Evolutionary conservation across 352 stramenopile genomes (phyloP), one percentile per base, ranked within the genome.

Genomic region (Globisporangium yorkense): DNA sequence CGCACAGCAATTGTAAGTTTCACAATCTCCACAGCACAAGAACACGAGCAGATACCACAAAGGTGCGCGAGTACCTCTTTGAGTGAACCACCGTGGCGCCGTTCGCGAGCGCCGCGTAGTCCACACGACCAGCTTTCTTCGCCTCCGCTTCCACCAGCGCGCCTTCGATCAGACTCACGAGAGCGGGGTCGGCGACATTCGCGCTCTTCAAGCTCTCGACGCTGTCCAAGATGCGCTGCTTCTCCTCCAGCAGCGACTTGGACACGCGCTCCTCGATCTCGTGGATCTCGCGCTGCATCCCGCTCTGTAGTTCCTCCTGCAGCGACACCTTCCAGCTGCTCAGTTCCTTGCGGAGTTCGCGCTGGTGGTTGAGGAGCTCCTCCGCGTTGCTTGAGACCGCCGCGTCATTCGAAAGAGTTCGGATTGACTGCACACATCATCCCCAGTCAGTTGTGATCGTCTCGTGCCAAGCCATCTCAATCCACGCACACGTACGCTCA

Each of bases 41-140:
- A 18, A 6, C 37, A 13, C 37, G 13, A 13, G 5, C 37, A 7
- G 8, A 9, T 8, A 39, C 5, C 20, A 13, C 12, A 21, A 29
- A 55, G 16, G 37, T 40, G 12, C 37, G 10, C 24, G 35, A 66
- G 9, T 62, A 90, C 84, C 69, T 71, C 55, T 84, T 67, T 13
- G 72, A 80, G 54, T 75, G 69, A 49, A 92, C 69, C 37, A 94
- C 71, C 0, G 56, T 64, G 1, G 79, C 82, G 18, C 82, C 82
- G 51, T 92, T 92, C 2, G 73, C 75, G 39, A 92, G 67, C 16
- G 78, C 73, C 33, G 82, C 82, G 58, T 86, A 71, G 57, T 92
- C 82, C 18, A 85, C 74, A 18, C 75, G 75, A 0, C 75, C 78
- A 3, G 66, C 65, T 59, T 77, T 84, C 56, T 84, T 80, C 20